Conservation (phyloP, 331 rosid genomes). For the Prunus yedoensis region DNA sequence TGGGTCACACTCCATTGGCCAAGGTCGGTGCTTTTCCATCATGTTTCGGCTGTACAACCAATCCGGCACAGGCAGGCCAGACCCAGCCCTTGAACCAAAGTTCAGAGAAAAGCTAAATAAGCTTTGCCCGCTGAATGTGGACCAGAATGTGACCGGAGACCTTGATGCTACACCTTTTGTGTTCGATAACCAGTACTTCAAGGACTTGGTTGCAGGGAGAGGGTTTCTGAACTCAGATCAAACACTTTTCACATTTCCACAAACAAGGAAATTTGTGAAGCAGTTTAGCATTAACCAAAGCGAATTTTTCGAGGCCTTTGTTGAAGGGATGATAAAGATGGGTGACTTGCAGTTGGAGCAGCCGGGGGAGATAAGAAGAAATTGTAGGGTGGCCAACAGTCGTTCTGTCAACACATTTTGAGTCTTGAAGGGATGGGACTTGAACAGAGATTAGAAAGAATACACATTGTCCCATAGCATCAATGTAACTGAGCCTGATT, state of each 20-base stretch:
- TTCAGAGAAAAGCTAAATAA: constrained; percentile 49
- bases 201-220: constrained; percentile 74
- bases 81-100: constrained; percentile 57
- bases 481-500: too few species aligned
- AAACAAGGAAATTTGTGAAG: constrained; percentile 47
- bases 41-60: constrained; percentile 90
- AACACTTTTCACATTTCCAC: constrained; percentile 52
- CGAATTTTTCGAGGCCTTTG: constrained; percentile 58
- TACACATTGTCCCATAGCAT: neutral
- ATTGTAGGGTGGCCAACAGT: constrained; percentile 65
- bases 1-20: constrained; percentile 82
- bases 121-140: constrained; percentile 64
- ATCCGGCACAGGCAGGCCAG: constrained; percentile 70
- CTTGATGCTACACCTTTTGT: constrained; percentile 72
- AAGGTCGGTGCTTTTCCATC: constrained; percentile 85
- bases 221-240: constrained; percentile 88
- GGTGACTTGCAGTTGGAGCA: constrained; percentile 67
- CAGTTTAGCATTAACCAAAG: constrained; percentile 41
- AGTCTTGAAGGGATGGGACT: neutral
- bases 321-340: constrained; percentile 74
- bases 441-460: neutral
- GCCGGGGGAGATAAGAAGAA: constrained; percentile 77
- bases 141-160: constrained; percentile 65
- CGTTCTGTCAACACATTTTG: neutral
- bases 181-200: constrained; percentile 87